These are phyloP conservation scores for Eutypella sp. DNA, from an alignment of 2,329 filamentous ascomycete genomes.

Conservation along the genomic window DNA sequence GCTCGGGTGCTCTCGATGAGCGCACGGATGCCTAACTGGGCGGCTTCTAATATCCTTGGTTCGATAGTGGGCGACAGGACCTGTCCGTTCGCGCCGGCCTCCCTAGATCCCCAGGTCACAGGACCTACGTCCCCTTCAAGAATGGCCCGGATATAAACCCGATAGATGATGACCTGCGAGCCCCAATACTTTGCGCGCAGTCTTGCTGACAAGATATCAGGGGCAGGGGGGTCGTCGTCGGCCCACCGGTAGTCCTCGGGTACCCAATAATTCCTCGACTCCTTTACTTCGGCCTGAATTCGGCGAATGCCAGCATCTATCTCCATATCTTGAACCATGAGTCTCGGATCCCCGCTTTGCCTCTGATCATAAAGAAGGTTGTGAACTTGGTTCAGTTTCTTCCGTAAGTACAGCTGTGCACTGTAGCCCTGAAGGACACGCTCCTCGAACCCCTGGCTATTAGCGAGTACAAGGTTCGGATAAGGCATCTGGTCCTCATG, in stretches of 20 bases:
- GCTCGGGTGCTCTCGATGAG: constrained; percentile 81
- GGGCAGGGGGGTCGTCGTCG: constrained; percentile 65
- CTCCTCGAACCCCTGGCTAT: constrained; percentile 38
- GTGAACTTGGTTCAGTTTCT: constrained; percentile 60
- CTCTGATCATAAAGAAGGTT: constrained; percentile 47
- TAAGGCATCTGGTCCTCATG: constrained; percentile 63
- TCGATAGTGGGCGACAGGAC: constrained; percentile 34
- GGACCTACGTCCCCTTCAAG: constrained; percentile 33
- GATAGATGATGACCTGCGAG: constrained; percentile 81
- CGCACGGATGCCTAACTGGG: constrained; percentile 61
- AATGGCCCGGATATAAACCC: constrained; percentile 63
- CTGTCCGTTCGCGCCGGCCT: constrained; percentile 8
- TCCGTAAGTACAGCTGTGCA: constrained; percentile 60
- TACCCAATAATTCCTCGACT: constrained; percentile 41
- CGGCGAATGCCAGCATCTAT: constrained; percentile 38
- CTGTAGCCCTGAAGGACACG: constrained; percentile 55
- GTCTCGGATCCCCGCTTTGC: constrained; percentile 20
- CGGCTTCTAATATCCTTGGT: constrained; percentile 47
- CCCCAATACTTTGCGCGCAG: constrained; percentile 94
- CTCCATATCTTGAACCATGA: constrained; percentile 13
- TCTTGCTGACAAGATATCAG: constrained; percentile 74
- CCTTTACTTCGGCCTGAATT: constrained; percentile 41
- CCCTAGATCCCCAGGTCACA: constrained; percentile 7
- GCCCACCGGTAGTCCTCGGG: constrained; percentile 50
- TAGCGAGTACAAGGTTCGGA: constrained; percentile 49